Evolutionary conservation across 768 basidiomycete genomes (phyloP).

Genomic region (Leccinum uliginosum): DNA sequence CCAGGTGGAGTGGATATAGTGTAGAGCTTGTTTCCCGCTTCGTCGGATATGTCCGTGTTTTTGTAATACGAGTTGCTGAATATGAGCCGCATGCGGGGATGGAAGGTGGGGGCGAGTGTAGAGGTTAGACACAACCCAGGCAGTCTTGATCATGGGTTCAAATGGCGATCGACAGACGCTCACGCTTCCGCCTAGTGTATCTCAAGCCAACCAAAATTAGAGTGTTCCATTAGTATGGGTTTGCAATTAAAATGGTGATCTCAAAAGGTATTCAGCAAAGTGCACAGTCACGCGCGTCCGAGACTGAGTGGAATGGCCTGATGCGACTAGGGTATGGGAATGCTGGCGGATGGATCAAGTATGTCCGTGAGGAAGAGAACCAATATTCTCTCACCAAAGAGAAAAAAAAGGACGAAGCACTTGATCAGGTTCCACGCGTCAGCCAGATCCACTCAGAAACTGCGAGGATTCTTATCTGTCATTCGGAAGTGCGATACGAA

Average conservation of each 20-base stretch:
- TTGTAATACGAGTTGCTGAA: slow-evolving; percentile 12
- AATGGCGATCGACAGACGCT: background rate
- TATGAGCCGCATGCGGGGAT: slow-evolving; percentile 11
- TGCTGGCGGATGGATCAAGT: background rate
- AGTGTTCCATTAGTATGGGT: background rate
- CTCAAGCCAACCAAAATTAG: slow-evolving; percentile 8
- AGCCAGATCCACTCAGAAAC: background rate
- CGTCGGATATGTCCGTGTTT: slow-evolving; percentile 18
- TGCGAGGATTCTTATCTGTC: background rate
- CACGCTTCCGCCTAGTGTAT: slow-evolving; percentile 2
- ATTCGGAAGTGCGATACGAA: background rate
- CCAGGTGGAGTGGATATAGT: slow-evolving; percentile 14
- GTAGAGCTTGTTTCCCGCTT: slow-evolving; percentile 18
- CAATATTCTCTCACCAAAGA: background rate
- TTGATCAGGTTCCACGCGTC: background rate
- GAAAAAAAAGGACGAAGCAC: background rate
- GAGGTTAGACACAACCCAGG: background rate
- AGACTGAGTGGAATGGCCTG: background rate
- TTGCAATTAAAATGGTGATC: background rate
- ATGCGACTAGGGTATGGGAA: background rate
- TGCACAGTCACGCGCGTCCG: background rate
- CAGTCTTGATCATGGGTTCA: background rate
- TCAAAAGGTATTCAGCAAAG: background rate
- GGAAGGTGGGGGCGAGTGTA: background rate
- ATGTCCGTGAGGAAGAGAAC: background rate